Base-by-base conservation (phyloP, 192 early-diverging fungal genomes). In the Gryganskiella cystojenkinii region DNA sequence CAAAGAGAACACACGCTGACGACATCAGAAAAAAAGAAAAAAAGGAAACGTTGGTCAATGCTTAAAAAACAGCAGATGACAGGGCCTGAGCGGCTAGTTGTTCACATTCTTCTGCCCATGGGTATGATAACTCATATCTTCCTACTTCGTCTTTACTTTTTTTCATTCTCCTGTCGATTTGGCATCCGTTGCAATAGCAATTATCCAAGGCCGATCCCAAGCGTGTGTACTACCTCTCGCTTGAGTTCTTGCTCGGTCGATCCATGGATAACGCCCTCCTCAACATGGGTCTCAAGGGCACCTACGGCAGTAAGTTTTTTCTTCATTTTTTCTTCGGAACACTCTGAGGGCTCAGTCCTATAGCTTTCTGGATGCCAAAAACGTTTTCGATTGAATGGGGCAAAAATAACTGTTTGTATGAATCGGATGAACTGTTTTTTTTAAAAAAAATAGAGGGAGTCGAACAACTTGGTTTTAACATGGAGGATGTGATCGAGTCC, bases 221-320 rank as follows among this genome's bases (percentile, higher is more conserved):
- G 86, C 92, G 96, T 47, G 91, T 98, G 25, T 98, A 99, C 84
- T 99, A 99, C 85, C 84, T 99, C 69, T 98, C 96, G 33, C 89
- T 99, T 70, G 98, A 99, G 88, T 99, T 99, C 81, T 84, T 99
- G 56, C 82, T 99, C 34, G 98, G 98, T 28, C 89, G 98, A 50
- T 93, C 96, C n/a, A 89, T 99, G 69, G 98, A 99, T 88, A 97
- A 97, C 83, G 95, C 96, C 22, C 86, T 99, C 57, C 87, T 98
- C 61, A 95, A 94, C 58, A 84, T 98, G 67, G 83, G 83, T 46
- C 81, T 97, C 42, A 96, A 97, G 79, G 84, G 89, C n/a, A 81
- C 82, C 60, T 99, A 93, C 82, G 83, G 83, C 20, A 71, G 86
- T 61, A 93, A 88, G 49, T 81, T 73, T 28, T 10, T 24, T 28